These are phyloP conservation scores for Stemphylium beticola DNA, from an alignment of 2,329 filamentous ascomycete species.

Conservation along the genomic window DNA sequence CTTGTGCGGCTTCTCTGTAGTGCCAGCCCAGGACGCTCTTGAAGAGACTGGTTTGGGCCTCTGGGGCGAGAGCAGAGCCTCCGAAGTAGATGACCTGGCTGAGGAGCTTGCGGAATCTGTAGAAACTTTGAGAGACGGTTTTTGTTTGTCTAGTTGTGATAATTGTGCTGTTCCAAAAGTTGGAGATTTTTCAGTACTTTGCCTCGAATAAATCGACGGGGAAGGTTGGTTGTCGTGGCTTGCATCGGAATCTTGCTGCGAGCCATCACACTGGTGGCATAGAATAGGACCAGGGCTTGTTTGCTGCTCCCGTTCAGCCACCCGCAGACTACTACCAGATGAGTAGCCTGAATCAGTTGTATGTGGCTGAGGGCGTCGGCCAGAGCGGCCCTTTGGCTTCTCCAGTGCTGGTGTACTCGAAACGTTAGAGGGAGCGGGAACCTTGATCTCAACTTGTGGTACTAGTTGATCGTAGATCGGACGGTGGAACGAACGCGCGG, in stretches of 20 bases:
- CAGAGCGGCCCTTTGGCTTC: conserved; percentile 8
- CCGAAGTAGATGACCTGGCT: conserved; percentile 13
- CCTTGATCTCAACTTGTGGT: conserved; percentile 6
- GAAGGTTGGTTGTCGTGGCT: not conserved
- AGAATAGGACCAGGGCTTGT: conserved; percentile 11
- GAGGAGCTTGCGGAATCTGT: conserved; percentile 14
- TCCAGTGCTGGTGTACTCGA: conserved; percentile 1
- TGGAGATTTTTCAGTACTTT: not conserved
- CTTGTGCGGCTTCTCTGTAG: conserved; percentile 24
- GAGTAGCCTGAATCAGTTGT: conserved; percentile 51
- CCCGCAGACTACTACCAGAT: conserved; percentile 42
- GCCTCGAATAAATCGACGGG: not conserved
- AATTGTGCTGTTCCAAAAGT: conserved; percentile 5
- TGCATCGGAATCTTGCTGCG: conserved; percentile 3
- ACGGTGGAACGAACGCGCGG: conserved; percentile 32
- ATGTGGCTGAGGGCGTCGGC: conserved; percentile 31
- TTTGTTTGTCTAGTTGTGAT: conserved; percentile 4
- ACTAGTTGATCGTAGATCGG: conserved; percentile 25
- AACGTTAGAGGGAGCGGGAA: conserved; percentile 14
- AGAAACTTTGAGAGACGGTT: conserved; percentile 18
- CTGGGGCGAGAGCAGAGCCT: conserved; percentile 22
- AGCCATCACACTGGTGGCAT: conserved; percentile 10
- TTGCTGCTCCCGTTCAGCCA: conserved; percentile 13
- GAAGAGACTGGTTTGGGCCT: conserved; percentile 32
- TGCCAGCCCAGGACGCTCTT: conserved; percentile 26